Base-by-base conservation (phyloP, 257 asterid genomes). In the Rehmannia glutinosa region DNA sequence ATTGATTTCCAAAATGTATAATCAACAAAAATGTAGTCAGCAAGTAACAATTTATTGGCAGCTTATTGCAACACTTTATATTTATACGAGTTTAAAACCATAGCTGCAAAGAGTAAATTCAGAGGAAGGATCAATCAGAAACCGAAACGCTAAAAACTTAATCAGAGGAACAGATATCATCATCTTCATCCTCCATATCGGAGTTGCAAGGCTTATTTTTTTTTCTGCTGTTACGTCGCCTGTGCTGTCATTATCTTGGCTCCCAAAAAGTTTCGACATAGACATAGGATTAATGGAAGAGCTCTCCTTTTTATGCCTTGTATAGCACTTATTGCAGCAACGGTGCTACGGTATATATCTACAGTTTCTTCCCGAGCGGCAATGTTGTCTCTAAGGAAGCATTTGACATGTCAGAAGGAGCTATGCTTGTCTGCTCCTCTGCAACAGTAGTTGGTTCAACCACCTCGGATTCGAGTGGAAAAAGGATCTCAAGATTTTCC, bases 391-490 rank as follows among this genome's bases (percentile, higher is more conserved):
- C 83, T 8, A 67, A 24, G 27, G 78, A 68, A 32, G 75, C 67
- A 38, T 69, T 76, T 8, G 81, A 58, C 35, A 15, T 15, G 30
- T 75, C 68, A 5, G 69, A 39, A 23, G 72, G 65, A 13, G 72
- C 57, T 60, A 62, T 68, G 45, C 60, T 64, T 5, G 47, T 17
- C 19, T 30, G 68, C 23, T 61, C 76, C 39, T 58, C 80, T 28
- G 67, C 54, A 72, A 53, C 58, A 7, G 16, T 24, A 1, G 46
- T 13, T 7, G 91, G 64, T 80, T 90, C 94, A 5, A 86, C 80
- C 42, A 93, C 92, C 78, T 88, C 95, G 0, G 96, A 88, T 78
- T 81, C 83, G 35, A 75, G 54, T 2, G 97, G 99, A 56, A 91
- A 85, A 42, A 88, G 86, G 72, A 81, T 59, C 71, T 94, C 96